Base-by-base conservation (phyloP, 1,284 basidiomycete species). In the Puccinia novopanici region DNA sequence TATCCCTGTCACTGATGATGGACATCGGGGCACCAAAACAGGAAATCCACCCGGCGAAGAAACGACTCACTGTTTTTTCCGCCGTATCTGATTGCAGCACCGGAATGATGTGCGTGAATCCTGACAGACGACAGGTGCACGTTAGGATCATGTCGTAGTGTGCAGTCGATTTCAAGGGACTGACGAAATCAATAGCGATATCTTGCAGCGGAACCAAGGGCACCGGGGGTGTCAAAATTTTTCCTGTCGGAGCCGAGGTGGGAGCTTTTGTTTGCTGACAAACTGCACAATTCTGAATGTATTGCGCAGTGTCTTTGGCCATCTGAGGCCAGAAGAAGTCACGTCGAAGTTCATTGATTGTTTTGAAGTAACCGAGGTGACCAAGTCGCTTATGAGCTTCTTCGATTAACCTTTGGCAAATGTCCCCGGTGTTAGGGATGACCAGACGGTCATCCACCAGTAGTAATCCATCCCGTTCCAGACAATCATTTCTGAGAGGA, bases 241-340 rank as follows among this genome's bases (percentile, higher is more conserved):
- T 19, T 37, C 82, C 80, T 0, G 70, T 34, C 0, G 22, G 6
- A 48, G 24, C 59, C 22, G 79, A 75, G 13, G 79, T 82, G 0
- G 70, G 9, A 0, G 81, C 27, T 78, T 82, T 82, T 22, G 77
- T 55, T 13, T 67, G 22, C 40, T 82, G 82, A 59, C 82, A 82
- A 1, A 55, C 48, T 5, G 73, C 71, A 57, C 82, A 83, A 10
- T n/a, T 0, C 1, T 30, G 24, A 0, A 72, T 22, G 13, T 27
- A 50, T 1, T 50, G n/a, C 13, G 40, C 34, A 17, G 30, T 30
- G 8, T 72, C 70, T 6, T 30, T 54, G 0, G 70, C 52, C 87
- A 88, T 88, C 27, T 84, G 82, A 0, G 86, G 87, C 88, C 87
- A 88, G 82, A 87, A 88, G 45, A 86, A 88, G 0, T 84, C 83